These are phyloP conservation scores for Aspergillus neoniger DNA, from an alignment of 2,329 filamentous ascomycete genomes.

Conservation along the genomic window DNA sequence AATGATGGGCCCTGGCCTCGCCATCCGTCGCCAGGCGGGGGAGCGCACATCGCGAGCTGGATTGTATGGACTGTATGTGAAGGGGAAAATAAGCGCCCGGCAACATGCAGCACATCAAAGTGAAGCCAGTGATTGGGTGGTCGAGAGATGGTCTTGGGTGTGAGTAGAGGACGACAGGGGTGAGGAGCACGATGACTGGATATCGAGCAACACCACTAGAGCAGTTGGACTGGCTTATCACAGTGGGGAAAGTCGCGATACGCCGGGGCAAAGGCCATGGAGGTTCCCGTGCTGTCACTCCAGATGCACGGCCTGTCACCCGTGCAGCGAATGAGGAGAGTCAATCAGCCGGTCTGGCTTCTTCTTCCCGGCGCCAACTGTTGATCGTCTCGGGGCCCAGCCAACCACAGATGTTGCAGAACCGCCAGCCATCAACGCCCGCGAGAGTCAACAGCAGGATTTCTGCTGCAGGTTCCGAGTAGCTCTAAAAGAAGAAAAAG, in stretches of 20 bases:
- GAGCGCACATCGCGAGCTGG: conserved; percentile 10
- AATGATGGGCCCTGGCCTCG: conserved; percentile 27
- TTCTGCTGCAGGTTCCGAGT: background rate
- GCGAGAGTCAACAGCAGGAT: background rate
- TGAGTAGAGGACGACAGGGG: conserved; percentile 10
- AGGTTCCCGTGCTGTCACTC: conserved; percentile 9
- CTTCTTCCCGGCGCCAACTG: conserved; percentile 32
- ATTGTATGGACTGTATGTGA: conserved; percentile 18
- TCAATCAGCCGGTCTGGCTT: conserved; percentile 25
- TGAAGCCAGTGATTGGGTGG: conserved; percentile 19
- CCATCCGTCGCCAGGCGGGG: conserved; percentile 19
- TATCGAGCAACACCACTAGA: conserved; percentile 22
- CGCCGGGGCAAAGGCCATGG: conserved; percentile 13
- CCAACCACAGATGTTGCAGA: conserved; percentile 34
- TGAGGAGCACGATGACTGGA: conserved; percentile 28
- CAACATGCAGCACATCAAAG: conserved; percentile 21
- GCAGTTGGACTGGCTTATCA: conserved; percentile 33
- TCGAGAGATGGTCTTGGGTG: background rate
- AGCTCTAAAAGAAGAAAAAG: background rate
- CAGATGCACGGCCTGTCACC: conserved; percentile 26
- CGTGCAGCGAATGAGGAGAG: conserved; percentile 17
- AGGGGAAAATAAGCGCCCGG: conserved; percentile 36
- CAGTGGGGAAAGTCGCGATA: conserved; percentile 28
- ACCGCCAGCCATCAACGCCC: conserved; percentile 24
- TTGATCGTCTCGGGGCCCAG: conserved; percentile 26